phyloP scores from a whole-genome alignment of 2,329 filamentous ascomycete genomes.

The Talaromyces pinophilus region DNA sequence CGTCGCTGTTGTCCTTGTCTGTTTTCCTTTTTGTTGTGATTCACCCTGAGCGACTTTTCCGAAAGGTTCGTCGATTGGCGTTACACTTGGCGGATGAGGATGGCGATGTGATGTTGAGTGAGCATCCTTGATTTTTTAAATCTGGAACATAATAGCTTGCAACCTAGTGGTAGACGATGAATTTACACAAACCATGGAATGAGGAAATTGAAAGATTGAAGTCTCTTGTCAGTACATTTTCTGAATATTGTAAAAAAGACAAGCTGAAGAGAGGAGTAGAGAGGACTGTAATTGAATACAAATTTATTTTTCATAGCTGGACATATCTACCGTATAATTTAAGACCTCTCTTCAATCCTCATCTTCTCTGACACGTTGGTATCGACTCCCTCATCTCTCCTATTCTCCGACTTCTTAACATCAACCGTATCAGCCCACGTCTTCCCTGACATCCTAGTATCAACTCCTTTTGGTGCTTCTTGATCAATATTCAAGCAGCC shows the following conservation, averaged over 20 bases:
- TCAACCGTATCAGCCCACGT: neutral
- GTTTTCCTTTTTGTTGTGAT: slow-evolving; percentile 28
- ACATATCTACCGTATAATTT: no score
- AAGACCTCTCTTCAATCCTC: neutral
- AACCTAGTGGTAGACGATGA: neutral
- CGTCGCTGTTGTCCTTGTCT: slow-evolving; percentile 30
- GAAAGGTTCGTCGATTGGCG: neutral
- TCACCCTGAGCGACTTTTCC: slow-evolving; percentile 11
- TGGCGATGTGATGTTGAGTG: neutral
- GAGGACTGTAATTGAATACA: no score
- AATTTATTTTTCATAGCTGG: no score
- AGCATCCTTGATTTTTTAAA: neutral
- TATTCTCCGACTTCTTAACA: neutral
- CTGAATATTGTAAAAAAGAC: no score
- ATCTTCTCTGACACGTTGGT: neutral
- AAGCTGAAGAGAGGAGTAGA: no score
- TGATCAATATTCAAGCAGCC: neutral
- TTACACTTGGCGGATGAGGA: neutral
- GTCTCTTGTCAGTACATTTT: neutral
- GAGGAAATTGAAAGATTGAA: neutral
- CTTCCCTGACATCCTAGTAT: neutral
- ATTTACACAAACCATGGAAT: neutral
- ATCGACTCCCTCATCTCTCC: neutral
- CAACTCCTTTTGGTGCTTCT: neutral
- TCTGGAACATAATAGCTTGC: neutral